Evolutionary conservation across 2,329 filamentous ascomycete genomes (phyloP), one percentile per base, ranked within the genome.

Genomic region (Colletotrichum sp.): DNA sequence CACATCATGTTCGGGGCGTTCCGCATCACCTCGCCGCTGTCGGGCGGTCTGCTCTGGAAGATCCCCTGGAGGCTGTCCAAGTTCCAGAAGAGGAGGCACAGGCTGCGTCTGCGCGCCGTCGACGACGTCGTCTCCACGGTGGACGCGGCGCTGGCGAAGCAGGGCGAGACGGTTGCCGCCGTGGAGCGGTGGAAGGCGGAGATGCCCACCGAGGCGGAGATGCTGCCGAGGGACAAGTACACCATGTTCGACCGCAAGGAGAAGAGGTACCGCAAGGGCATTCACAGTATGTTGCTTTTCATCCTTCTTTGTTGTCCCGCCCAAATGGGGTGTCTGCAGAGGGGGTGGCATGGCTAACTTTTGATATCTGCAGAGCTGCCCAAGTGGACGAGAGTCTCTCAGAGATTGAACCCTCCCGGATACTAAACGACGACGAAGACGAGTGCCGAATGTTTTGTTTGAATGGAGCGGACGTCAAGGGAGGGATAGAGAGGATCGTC

Each of bases 191-290:
- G 97, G 97, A 98, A 97, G 89, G 90, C 90, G 48, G 95, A 98
- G 86, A 99, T 99, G 97, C 97, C 97, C 26, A 94, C 92, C 30
- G 97, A 99, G 90, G 91, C 92, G 82, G 96, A 99, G 89, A 99
- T 99, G 97, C 84, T 98, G 84, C 94, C 97, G 63, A 94, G 92
- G 86, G 97, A 99, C 88, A 99, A 99, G 88, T 99, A 99, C 88
- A 98, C 95, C 32, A 94, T 99, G 82, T 99, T 99, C 86, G 96
- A 98, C 86, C 93, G 96, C 81, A 98, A 99, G 86, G 96, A 95
- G 84, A 98, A 96, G 92, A 93, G 92, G 81, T 99, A 99, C 85
- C 91, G 97, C 84, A 99, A 99, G 92, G 95, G 96, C 72, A 96
- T 99, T 85, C 96, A 99, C 87, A 99, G 96, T 98, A 90, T 81